Base-by-base conservation (phyloP, 306 rosid species). In the Gleditsia sinensis region DNA sequence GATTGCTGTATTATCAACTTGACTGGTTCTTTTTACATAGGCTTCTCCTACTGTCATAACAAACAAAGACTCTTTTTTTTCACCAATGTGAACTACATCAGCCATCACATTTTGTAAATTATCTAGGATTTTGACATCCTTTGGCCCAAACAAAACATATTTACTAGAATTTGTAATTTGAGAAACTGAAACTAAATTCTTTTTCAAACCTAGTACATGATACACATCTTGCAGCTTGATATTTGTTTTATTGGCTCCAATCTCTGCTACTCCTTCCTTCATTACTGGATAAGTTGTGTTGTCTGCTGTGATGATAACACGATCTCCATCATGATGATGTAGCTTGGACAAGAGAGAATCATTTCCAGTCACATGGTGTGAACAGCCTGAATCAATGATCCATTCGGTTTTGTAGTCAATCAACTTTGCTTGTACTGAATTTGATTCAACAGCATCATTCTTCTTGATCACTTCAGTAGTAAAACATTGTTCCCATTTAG, bases 341-440 rank as follows among this genome's bases (percentile, higher is more conserved):
- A 64, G 0, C n/a, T 66, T 24, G 2, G 46, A 50, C 16, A 75
- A 14, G 3, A 54, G 7, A 5, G 42, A 33, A 53, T 11, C 65
- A 28, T 67, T 42, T 5, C 67, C 34, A 0, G 39, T 76, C n/a
- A 21, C 34, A 55, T 67, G 49, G 11, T 76, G 68, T n/a, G n/a
- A n/a, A n/a, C n/a, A n/a, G n/a, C n/a, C n/a, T n/a, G n/a, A n/a
- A n/a, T n/a, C n/a, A n/a, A 63, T 0, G 3, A 64, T 63, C 73
- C 55, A 75, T 0, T 75, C 28, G 0, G 17, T 6, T 3, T 13
- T 17, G 5, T 23, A 48, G 34, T 33, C 11, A 12, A 19, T 50
- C 43, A 14, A 59, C 13, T 60, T 25, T 33, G 19, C 17, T 9
- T 12, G 13, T 17, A 30, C 17, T 36, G 8, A 9, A 7, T 36